Conservation (phyloP, 2,329 filamentous ascomycete genomes). For the Magnaporthiopsis rhizophila region DNA sequence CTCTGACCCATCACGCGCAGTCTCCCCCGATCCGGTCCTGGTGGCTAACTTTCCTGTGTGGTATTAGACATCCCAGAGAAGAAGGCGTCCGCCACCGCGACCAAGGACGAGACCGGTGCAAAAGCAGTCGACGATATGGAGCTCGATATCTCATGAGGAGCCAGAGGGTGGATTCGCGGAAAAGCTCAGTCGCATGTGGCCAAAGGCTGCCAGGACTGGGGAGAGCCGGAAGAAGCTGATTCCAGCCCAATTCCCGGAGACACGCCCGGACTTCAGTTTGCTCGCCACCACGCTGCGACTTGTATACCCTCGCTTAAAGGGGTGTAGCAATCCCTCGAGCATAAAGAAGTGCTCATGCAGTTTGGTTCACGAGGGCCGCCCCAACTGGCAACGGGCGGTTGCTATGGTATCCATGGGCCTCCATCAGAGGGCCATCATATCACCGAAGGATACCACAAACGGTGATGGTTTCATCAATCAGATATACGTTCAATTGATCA, state of each 20-base stretch:
- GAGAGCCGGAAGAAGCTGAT: neutral
- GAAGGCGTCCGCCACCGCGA: neutral
- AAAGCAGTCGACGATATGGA: slow-evolving; percentile 6
- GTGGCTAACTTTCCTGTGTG: neutral
- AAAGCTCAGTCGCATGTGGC: neutral
- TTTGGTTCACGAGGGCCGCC: too few relatives aligned
- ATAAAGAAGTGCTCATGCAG: neutral
- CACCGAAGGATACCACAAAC: neutral
- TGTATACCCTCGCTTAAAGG: neutral
- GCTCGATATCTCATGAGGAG: slow-evolving; percentile 7
- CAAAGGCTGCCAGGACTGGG: neutral
- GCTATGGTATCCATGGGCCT: neutral
- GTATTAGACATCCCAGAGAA: slow-evolving; percentile 1
- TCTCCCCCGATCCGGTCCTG: neutral
- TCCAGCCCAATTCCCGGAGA: too few relatives aligned
- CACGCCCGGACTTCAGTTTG: neutral
- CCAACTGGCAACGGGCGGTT: neutral
- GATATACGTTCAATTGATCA: neutral
- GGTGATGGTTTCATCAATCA: neutral
- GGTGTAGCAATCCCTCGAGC: too few relatives aligned
- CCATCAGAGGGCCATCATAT: neutral
- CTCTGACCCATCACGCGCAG: neutral
- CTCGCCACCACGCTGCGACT: neutral
- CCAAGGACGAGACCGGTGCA: neutral
- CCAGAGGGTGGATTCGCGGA: neutral